Conservation (phyloP, 2,329 filamentous ascomycete genomes). For the Cordyceps fumosorosea region DNA sequence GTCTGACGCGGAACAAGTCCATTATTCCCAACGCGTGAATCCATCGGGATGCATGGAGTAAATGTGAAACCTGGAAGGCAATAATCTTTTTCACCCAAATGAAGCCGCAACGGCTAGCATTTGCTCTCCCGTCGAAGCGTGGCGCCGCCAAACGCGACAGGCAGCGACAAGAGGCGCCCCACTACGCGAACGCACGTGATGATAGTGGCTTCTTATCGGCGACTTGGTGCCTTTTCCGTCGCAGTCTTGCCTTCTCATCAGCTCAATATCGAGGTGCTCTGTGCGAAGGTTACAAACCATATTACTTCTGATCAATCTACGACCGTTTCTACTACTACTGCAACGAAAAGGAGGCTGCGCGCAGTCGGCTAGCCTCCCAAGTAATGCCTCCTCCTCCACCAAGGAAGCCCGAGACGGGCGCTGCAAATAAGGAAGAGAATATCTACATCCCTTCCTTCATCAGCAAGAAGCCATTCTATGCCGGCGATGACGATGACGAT, state of each 20-base stretch:
- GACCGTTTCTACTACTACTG: too few species aligned
- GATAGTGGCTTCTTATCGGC: constrained; percentile 14
- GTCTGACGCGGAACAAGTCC: constrained; percentile 77
- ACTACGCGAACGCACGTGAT: constrained; percentile 25
- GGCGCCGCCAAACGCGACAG: constrained; percentile 5
- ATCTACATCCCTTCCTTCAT: constrained; percentile 98
- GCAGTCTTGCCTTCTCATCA: background rate
- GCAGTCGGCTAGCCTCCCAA: background rate
- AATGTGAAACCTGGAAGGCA: background rate
- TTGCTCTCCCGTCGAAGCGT: background rate
- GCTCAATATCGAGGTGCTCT: background rate
- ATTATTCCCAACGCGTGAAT: constrained; percentile 21
- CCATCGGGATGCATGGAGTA: constrained; percentile 15
- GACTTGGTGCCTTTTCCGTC: constrained; percentile 3
- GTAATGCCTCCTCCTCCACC: constrained; percentile 25
- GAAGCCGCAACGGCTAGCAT: background rate
- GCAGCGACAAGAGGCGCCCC: background rate
- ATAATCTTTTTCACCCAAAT: background rate
- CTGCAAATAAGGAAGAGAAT: constrained; percentile 77
- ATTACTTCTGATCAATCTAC: background rate
- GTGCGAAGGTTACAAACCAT: background rate
- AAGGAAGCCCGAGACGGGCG: constrained; percentile 28
- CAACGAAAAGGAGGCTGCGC: background rate
- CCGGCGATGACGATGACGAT: constrained; percentile 68
- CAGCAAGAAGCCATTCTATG: constrained; percentile 95